Evolutionary conservation across 169 alveolate species (phyloP).

Genomic region (Cryptosporidium ubiquitum): DNA sequence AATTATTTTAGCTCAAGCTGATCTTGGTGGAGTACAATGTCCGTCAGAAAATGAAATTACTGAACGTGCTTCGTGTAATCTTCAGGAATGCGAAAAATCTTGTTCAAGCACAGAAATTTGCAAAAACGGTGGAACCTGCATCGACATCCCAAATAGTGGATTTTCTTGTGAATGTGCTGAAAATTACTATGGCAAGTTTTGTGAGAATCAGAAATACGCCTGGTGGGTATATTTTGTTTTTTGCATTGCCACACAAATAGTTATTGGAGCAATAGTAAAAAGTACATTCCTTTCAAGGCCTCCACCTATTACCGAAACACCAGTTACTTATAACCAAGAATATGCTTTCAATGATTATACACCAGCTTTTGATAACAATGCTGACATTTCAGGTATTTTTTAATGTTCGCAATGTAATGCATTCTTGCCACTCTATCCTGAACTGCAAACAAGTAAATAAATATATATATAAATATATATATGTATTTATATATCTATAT

Average conservation of each 20-base stretch:
- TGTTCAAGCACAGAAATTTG: constrained; percentile 24
- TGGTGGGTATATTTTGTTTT: constrained; percentile 69
- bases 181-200: constrained; percentile 43
- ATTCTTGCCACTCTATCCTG: background rate
- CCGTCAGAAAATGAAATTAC: constrained; percentile 38
- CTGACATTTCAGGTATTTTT: constrained; percentile 40
- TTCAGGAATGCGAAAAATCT: constrained; percentile 36
- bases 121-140: constrained; percentile 62
- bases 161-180: constrained; percentile 59
- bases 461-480: background rate
- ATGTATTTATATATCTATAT: too few relatives aligned
- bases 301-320: constrained; percentile 11
- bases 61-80: constrained; percentile 37
- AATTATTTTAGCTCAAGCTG: constrained; percentile 28
- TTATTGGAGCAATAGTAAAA: constrained; percentile 62
- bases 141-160: constrained; percentile 43
- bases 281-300: constrained; percentile 39
- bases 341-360: constrained; percentile 17
- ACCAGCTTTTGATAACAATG: constrained; percentile 23
- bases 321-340: constrained; percentile 21
- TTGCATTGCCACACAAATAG: constrained; percentile 24
- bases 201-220: constrained; percentile 27
- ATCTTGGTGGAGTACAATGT: constrained; percentile 67
- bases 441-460: background rate
- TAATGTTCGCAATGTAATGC: background rate